phyloP scores from a whole-genome alignment of 345 rosid species.

The Eutrema yunnanense region DNA sequence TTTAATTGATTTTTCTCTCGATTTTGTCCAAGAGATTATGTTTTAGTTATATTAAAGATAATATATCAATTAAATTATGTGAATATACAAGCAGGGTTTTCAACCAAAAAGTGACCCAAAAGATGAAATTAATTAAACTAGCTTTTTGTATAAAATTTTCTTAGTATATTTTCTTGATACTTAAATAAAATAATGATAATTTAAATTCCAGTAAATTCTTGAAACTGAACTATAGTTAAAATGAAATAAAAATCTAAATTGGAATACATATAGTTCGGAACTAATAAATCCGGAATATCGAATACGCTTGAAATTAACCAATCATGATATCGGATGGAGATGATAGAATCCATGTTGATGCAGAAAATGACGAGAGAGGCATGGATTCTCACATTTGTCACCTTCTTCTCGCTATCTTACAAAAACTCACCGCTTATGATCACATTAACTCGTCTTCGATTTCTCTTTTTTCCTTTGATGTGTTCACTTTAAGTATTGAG shows the following conservation, averaged over 20 bases:
- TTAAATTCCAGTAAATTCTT: neutral
- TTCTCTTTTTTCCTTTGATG: neutral
- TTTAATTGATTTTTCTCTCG: too few relatives aligned
- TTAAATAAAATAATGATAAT: neutral
- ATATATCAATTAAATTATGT: neutral
- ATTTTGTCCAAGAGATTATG: neutral
- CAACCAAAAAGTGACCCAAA: neutral
- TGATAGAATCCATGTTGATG: neutral
- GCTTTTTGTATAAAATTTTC: too few relatives aligned
- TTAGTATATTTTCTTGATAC: neutral
- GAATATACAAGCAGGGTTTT: neutral
- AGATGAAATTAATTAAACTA: neutral
- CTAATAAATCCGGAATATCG: neutral
- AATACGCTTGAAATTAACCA: neutral
- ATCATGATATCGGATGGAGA: neutral
- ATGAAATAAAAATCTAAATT: neutral
- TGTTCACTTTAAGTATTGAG: neutral
- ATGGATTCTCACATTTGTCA: slow-evolving; percentile 20
- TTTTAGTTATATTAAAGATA: neutral
- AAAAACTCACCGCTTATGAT: slow-evolving; percentile 26
- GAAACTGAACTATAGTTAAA: neutral
- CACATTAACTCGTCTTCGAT: slow-evolving; percentile 12
- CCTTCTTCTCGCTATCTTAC: slow-evolving; percentile 22
- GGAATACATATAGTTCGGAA: neutral
- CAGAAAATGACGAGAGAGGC: slow-evolving; percentile 9